Conservation (phyloP, 2,329 filamentous ascomycete genomes). For the Exophiala aquamarina region DNA sequence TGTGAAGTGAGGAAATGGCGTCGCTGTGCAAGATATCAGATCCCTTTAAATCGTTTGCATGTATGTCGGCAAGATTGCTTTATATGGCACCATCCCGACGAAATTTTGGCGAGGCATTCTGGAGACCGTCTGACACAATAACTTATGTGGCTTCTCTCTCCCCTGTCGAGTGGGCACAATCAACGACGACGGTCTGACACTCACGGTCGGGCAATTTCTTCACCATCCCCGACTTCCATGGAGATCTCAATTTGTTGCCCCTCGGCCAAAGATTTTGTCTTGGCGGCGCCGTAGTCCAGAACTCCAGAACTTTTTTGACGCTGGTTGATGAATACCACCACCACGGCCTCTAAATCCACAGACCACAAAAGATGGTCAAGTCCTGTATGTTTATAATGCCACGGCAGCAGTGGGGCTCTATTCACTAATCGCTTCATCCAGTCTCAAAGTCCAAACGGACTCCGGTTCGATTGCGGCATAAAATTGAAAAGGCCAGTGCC, state of each 20-base stretch:
- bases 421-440: conserved; percentile 38
- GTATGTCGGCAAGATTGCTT: background rate
- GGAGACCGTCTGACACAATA: too few relatives aligned
- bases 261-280: too few relatives aligned
- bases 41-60: background rate
- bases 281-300: background rate
- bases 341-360: background rate
- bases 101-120: background rate
- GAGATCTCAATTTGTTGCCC: too few relatives aligned
- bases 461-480: conserved; percentile 85
- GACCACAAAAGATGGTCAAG: conserved; percentile 29
- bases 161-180: too few relatives aligned
- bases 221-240: too few relatives aligned
- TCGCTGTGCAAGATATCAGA: too few relatives aligned
- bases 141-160: too few relatives aligned
- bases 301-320: background rate
- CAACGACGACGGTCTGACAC: too few relatives aligned
- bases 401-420: too few relatives aligned
- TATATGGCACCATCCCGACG: background rate
- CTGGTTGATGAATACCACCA: background rate
- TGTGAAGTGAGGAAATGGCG: background rate
- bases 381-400: conserved; percentile 31
- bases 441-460: conserved; percentile 94
- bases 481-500: conserved; percentile 88
- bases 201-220: too few relatives aligned